Evolutionary conservation across 2,329 filamentous ascomycete species (phyloP).

Genomic region (Aureobasidium namibiae): DNA sequence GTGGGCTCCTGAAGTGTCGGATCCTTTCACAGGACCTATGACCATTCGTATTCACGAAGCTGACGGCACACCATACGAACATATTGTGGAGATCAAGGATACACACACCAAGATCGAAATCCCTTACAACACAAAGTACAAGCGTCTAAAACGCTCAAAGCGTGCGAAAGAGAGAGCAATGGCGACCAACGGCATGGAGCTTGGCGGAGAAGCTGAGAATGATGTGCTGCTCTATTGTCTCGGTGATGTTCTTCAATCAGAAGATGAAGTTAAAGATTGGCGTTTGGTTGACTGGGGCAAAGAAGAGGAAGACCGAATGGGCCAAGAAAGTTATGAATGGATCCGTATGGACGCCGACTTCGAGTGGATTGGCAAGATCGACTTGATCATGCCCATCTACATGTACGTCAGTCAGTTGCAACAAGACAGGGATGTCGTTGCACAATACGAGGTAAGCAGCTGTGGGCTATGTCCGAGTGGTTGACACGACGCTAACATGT

Average conservation of each 20-base stretch:
- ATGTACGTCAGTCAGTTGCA: constrained; percentile 98
- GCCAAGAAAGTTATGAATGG: constrained; percentile 96
- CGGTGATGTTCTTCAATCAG: constrained; percentile 77
- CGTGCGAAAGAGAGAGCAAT: constrained; percentile 70
- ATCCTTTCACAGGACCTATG: constrained; percentile 92
- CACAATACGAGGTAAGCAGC: constrained; percentile 53
- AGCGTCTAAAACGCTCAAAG: constrained; percentile 82
- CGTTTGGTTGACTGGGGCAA: constrained; percentile 79
- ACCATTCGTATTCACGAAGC: constrained; percentile 97
- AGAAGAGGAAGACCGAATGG: constrained; percentile 85
- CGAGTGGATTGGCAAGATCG: constrained; percentile 89
- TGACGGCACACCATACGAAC: constrained; percentile 95
- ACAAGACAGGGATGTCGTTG: constrained; percentile 92
- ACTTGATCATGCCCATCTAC: constrained; percentile 77
- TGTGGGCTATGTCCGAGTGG: background rate
- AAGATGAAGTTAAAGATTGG: constrained; percentile 78
- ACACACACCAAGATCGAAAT: constrained; percentile 81
- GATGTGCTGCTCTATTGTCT: constrained; percentile 84
- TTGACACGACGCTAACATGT: constrained; percentile 16
- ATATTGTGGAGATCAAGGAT: constrained; percentile 92
- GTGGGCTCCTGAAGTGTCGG: constrained; percentile 49
- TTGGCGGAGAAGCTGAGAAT: constrained; percentile 55
- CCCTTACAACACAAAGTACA: constrained; percentile 98
- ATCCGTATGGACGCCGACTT: constrained; percentile 97
- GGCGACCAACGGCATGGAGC: constrained; percentile 46